phyloP scores from a whole-genome alignment of 345 rosid genomes.

The Firmiana major region DNA sequence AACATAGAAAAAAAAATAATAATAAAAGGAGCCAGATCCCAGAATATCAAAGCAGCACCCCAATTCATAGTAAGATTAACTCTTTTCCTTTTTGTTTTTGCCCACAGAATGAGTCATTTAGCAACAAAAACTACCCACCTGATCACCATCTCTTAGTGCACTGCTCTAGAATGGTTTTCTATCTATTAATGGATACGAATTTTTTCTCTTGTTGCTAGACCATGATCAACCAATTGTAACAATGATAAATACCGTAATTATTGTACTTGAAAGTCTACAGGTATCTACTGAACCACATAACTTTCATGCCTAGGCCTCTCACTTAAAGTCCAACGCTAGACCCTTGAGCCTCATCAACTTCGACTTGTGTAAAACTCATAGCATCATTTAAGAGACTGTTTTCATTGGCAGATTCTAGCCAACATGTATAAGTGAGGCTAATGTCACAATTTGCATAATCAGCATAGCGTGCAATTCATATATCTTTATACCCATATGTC shows the following conservation, averaged over 20 bases:
- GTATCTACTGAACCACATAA: not conserved
- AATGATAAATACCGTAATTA: not conserved
- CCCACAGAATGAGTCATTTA: not conserved
- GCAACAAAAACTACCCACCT: not conserved
- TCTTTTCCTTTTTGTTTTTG: not conserved
- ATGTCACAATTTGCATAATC: not conserved
- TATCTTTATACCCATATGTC: not conserved
- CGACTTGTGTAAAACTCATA: not conserved
- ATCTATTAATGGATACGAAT: not conserved
- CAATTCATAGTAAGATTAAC: not conserved
- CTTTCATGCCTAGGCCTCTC: not conserved
- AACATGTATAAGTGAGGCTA: not conserved
- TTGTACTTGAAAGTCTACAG: not conserved
- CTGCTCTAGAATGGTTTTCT: not conserved
- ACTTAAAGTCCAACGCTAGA: not conserved
- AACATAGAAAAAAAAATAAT: too few relatives aligned
- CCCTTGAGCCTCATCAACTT: not conserved
- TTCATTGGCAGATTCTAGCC: not conserved
- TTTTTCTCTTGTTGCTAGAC: not conserved
- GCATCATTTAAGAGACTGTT: not conserved
- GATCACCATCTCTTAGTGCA: not conserved
- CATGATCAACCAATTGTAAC: not conserved
- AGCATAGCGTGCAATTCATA: not conserved
- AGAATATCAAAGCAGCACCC: not conserved
- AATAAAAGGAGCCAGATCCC: not conserved